A percentile compares a stretch with the other conserved stretches of the same genome.
Evolutionary conservation across 345 rosid genomes (phyloP).

Genomic region (Citrus maxima): DNA sequence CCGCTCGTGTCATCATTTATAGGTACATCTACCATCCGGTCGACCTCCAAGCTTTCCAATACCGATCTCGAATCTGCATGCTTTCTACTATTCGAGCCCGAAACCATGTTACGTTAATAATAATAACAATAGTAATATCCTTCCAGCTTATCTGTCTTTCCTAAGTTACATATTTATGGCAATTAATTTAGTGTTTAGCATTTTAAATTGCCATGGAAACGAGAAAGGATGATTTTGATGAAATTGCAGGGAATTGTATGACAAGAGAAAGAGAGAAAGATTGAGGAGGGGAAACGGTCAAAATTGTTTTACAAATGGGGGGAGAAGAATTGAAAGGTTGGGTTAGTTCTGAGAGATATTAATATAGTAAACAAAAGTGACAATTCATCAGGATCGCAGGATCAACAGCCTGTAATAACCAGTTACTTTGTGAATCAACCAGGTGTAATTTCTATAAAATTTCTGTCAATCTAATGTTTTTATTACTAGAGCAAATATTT

Average conservation of each 20-base stretch:
- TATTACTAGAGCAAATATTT: no score
- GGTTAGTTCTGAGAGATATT: neutral
- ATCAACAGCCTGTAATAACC: neutral
- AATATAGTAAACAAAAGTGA: neutral
- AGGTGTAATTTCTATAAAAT: neutral
- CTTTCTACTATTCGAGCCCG: neutral
- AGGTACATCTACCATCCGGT: slow-evolving; percentile 44
- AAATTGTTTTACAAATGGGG: neutral
- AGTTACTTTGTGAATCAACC: neutral
- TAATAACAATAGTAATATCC: no score
- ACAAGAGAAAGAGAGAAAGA: neutral
- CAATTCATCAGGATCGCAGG: neutral
- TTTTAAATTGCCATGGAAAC: neutral
- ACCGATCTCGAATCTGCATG: slow-evolving; percentile 36
- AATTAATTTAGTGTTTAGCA: neutral
- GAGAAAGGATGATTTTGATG: neutral
- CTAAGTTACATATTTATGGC: neutral
- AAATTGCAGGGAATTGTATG: neutral
- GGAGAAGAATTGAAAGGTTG: slow-evolving; percentile 3
- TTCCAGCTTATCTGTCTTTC: neutral
- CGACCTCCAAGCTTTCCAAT: slow-evolving; percentile 56
- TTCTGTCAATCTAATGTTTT: no score
- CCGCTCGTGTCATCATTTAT: slow-evolving; percentile 11
- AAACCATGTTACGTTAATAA: neutral
- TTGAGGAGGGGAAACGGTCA: slow-evolving; percentile 12